Evolutionary conservation across 495 filamentous ascomycete species (phyloP), one percentile per base, ranked within the genome.

Genomic region (Bombardia bombarda): DNA sequence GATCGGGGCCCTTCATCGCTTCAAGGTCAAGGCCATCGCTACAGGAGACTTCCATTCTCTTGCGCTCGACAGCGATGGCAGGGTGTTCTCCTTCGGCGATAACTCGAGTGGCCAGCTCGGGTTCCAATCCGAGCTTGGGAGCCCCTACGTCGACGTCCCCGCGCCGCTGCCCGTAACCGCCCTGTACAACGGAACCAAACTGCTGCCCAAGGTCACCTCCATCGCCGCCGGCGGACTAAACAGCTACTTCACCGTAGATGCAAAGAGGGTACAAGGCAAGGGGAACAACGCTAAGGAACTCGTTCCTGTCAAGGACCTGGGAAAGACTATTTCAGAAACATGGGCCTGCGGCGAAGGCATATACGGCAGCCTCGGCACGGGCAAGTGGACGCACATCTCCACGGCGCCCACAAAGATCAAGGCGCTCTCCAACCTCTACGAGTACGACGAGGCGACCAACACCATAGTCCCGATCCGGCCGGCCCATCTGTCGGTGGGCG

Each of bases 331-430:
- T 10, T 79, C 82, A 7, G 90, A 97, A 55, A 84, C 83, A 0
- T 95, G 86, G 79, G 75, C 84, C 21, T 92, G 84, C 47, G 92
- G 92, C 22, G 74, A 80, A 49, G 92, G 92, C 0, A 88, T 96
- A 37, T 78, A 73, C 52, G 92, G 92, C 19, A 77, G 70, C 28
- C 72, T 98, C 0, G 92, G 87, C 24, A 95, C 78, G 32, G 88
- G 88, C 7, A 84, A 79, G 52, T 97, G 90, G 90, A 87, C 84
- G 21, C 92, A 98, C 60, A 60, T 87, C 2, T 90, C 95, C 53
- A 73, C 78, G 28, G 70, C 67, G 0, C 90, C 86, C 7, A 77
- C 76, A 9, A 95, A 93, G 58, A 77, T 98, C 55, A 94, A 90
- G 51, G 63, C 81, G 2, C 68, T 98, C 13, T 90, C 85, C 34